phyloP scores from a whole-genome alignment of 768 basidiomycete species.

The Dioszegia hungarica region DNA sequence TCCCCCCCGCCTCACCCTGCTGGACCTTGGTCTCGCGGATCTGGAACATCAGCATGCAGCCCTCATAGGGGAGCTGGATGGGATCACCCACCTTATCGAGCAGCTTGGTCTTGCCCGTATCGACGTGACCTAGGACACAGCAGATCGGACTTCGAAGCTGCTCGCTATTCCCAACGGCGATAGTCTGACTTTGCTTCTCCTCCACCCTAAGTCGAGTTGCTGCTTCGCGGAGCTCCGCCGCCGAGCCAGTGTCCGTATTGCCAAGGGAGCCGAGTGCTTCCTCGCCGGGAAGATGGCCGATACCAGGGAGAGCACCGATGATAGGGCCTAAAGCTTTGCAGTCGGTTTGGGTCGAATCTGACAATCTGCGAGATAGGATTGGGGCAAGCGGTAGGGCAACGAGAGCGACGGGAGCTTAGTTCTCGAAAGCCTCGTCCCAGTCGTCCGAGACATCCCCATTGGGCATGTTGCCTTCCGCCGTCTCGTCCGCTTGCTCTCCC shows the following conservation, averaged over 20 bases:
- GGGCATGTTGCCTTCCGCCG: conserved; percentile 43
- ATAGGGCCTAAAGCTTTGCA: no score
- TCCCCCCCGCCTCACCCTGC: conserved; percentile 98
- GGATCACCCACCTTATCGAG: conserved; percentile 75
- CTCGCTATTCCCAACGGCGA: conserved; percentile 81
- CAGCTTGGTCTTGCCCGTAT: conserved; percentile 97
- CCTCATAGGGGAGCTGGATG: neutral
- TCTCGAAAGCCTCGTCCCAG: conserved; percentile 45
- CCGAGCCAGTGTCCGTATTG: conserved; percentile 51
- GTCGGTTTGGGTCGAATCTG: no score
- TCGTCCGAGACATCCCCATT: conserved; percentile 48
- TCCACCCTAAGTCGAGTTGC: conserved; percentile 74
- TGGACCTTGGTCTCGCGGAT: conserved; percentile 99
- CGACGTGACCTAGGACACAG: conserved; percentile 98
- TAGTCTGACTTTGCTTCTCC: conserved; percentile 74
- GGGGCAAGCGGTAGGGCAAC: conserved; percentile 23
- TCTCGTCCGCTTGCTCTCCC: no score
- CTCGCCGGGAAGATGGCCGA: no score
- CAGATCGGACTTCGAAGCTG: conserved; percentile 93
- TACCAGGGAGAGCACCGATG: no score
- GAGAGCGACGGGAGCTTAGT: conserved; percentile 23
- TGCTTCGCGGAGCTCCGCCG: conserved; percentile 62
- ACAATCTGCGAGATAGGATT: no score
- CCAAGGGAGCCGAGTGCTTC: conserved; percentile 41
- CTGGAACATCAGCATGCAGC: conserved; percentile 50